Percentiles rank a stretch among this genome's conserved stretches.
Conservation (phyloP, 108 stramenopile species). For the Nitzschia palea region DNA sequence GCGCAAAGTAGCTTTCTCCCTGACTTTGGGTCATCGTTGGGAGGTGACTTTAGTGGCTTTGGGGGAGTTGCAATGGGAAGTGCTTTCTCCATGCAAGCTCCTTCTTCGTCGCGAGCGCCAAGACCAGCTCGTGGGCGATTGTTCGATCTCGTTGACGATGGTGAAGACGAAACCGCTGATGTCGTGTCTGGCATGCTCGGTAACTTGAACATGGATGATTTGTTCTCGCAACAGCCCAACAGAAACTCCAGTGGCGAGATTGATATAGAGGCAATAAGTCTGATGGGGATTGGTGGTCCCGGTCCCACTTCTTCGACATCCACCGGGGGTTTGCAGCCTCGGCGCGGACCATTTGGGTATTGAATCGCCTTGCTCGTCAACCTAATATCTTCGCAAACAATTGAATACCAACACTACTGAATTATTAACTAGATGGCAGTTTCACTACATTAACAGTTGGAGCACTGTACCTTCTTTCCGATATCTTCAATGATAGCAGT, state of each 20-base stretch:
- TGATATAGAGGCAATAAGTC: constrained; percentile 85
- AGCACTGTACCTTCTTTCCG: too few species aligned
- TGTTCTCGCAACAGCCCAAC: constrained; percentile 54
- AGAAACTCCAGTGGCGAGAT: constrained; percentile 48
- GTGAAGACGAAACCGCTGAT: constrained; percentile 61
- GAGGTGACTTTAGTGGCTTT: constrained; percentile 31
- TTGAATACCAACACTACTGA: too few species aligned
- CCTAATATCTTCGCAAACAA: too few species aligned
- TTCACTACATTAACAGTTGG: too few species aligned
- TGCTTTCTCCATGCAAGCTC: constrained; percentile 8
- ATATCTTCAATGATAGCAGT: too few species aligned
- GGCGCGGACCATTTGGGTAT: constrained; percentile 9
- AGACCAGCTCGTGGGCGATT: constrained; percentile 66
- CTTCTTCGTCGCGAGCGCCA: constrained; percentile 2
- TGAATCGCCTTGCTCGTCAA: too few species aligned
- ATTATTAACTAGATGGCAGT: too few species aligned
- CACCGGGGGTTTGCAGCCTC: constrained; percentile 11
- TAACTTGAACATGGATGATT: constrained; percentile 57
- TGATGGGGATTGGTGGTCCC: constrained; percentile 72
- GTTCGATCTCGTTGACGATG: constrained; percentile 84
- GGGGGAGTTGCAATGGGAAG: neutral
- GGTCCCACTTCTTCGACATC: constrained; percentile 4
- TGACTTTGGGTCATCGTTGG: constrained; percentile 28
- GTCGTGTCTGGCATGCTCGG: constrained; percentile 76
- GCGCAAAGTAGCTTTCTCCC: constrained; percentile 34